Evolutionary conservation across 2,329 filamentous ascomycete genomes (phyloP), one percentile per base, ranked within the genome.

Genomic region (Aspergillus pseudoviridinutans): DNA sequence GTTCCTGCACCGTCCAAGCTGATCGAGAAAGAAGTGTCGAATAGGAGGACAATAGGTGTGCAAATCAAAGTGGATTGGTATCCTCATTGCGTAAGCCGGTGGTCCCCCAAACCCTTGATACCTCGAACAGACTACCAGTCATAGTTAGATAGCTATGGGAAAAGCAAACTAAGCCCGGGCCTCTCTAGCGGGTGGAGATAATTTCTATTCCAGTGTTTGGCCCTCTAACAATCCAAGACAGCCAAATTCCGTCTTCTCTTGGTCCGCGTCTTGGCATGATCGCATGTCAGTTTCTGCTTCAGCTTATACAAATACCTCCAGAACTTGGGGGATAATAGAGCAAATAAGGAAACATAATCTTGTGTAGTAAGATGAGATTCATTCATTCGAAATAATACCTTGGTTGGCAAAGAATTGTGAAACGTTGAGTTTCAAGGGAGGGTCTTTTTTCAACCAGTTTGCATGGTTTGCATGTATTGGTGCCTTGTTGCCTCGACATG

Each of bases 11-110:
- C 8, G 41, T 35, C 32, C n/a, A 44, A 46, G 22, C 42, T 24
- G n/a, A 38, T 12, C 12, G 5, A 44, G 20, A 4, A 44, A 22
- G 41, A 44, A 4, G 17, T 22, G 20, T 44, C 41, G n/a, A 50
- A 47, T 35, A 53, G 55, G 29, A 53, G 53, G 46, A 38, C 38
- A 52, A 49, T 29, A 46, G 42, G 35, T 22, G 51, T 35, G 50
- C 50, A 60, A 57, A 56, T 52, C 56, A 51, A 51, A 53, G 46
- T 41, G 52, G 22, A 55, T 49, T 52, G 57, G 62, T 59, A 54
- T 44, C 51, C 50, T 35, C 56, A 57, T 65, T 65, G 63, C 61
- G 63, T 65, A 65, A 65, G 54, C 62, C 24, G 51, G 63, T 64
- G 62, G 63, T 58, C 60, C 60, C 59, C 57, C 32, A 27, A 54